Base-by-base conservation (phyloP, 441 rosid genomes). In the Sinapis alba region DNA sequence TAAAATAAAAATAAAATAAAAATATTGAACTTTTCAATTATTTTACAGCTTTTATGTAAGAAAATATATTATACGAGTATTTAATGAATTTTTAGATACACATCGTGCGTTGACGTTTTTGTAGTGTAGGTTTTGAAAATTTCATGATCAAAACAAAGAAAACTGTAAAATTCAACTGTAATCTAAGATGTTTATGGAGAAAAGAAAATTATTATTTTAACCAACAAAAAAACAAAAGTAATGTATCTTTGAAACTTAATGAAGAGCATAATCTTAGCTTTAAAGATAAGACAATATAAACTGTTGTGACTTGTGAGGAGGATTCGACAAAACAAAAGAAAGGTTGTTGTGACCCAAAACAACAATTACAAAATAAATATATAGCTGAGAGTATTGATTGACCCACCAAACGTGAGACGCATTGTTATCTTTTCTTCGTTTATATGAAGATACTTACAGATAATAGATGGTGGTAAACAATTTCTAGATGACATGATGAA, bases 361-460 rank as follows among this genome's bases (percentile, higher is more conserved):
- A 30, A 43, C 20, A 53, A 5, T 16, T 58, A 34, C 27, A 24
- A 45, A 23, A 67, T 62, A 47, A 45, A 67, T 15, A 57, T 20
- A 45, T 26, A 51, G 32, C 41, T 69, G 47, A 24, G 16, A 47
- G 32, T 13, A 23, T 63, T 70, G 73, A 23, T 63, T 70, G 73
- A 65, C 69, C 73, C 59, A 59, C 59, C 26, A 65, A 72, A 77
- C 77, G 80, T 77, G 80, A 71, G 73, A 60, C 67, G 73, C 80
- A 77, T 66, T n/a, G n/a, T n/a, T n/a, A n/a, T n/a, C n/a, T n/a
- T n/a, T n/a, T n/a, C n/a, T n/a, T n/a, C n/a, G n/a, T n/a, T n/a
- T n/a, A n/a, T n/a, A n/a, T n/a, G n/a, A 12, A 38, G 47, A 38
- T 12, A n/a, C 15, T 13, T 61, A 13, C 11, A 32, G 24, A 32